Evolutionary conservation across 148 eudicot genomes (phyloP), one percentile per base, ranked within the genome.

Genomic region (Cornus controversa): DNA sequence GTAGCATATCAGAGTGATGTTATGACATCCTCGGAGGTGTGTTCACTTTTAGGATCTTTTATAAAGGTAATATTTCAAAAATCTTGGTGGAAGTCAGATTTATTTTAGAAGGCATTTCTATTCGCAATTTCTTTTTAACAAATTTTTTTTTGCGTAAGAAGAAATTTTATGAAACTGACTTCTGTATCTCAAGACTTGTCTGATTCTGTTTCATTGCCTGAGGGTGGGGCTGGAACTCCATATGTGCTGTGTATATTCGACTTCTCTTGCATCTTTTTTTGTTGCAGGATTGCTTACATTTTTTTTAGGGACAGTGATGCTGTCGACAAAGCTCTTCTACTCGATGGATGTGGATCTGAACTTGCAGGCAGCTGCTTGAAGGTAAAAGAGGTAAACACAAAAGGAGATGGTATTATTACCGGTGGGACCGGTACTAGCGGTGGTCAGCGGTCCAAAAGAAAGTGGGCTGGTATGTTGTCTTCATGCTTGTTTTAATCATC

Each of bases 341-440:
- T 77, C 9, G 70, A 69, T 60, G 80, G 80, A 40, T 69, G 69
- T 57, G 75, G 80, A 40, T 69, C 74, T 57, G 75, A 77, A 57
- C 57, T 70, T 45, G 58, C 54, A 14, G 74, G 74, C 8, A 24
- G 5, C 23, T 23, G 20, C 15, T 23, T 77, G 40, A 69, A 31
- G 16, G 80, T 70, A 7, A 54, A 57, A 40, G 58, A 28, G 74
- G 74, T 73, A 23, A 77, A 69, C 31, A 73, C 74, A 10, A 57
- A 22, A 31, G 29, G 66, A 15, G 74, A 69, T 10, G 74, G 66
- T 16, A 10, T 40, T 63, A 58, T 53, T 42, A 27, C 25, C 23
- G 2, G 62, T 11, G 6, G 15, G 9, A 60, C 70, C 1, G 23
- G 50, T 22, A 75, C 70, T 3, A 47, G 78, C 9, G 78, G 78